phyloP scores from a whole-genome alignment of 805 yeast species.

The Nadsonia fulvescens region DNA sequence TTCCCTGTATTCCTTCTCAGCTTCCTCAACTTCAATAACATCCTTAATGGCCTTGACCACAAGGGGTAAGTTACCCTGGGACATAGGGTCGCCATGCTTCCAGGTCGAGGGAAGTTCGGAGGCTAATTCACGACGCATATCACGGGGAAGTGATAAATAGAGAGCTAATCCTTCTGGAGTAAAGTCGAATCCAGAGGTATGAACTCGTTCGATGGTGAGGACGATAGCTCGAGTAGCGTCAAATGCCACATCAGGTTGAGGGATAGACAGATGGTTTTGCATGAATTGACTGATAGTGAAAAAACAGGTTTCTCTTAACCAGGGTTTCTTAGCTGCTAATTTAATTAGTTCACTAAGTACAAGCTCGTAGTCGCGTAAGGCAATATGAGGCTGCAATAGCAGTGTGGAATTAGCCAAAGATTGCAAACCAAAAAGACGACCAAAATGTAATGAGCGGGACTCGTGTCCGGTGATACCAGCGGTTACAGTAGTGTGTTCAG shows the following conservation, averaged over 20 bases:
- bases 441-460: slow-evolving; percentile 36
- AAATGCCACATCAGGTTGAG: slow-evolving; percentile 1
- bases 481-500: slow-evolving; percentile 18
- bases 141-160: too few relatives aligned
- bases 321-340: slow-evolving; percentile 47
- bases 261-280: slow-evolving; percentile 1
- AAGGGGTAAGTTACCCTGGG: slow-evolving; percentile 11
- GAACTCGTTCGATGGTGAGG: slow-evolving; percentile 25
- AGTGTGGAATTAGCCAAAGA: slow-evolving; percentile 42
- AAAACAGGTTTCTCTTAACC: slow-evolving; percentile 74
- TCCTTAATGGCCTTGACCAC: slow-evolving; percentile 10
- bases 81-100: slow-evolving; percentile 14
- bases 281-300: slow-evolving; percentile 42
- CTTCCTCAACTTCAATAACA: slow-evolving; percentile 2
- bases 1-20: slow-evolving; percentile 4
- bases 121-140: slow-evolving; percentile 54
- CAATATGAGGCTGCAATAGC: slow-evolving; percentile 15
- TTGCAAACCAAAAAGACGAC: slow-evolving; percentile 71
- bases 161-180: slow-evolving; percentile 72
- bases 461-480: slow-evolving; percentile 5
- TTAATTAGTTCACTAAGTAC: slow-evolving; percentile 33
- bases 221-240: slow-evolving; percentile 8
- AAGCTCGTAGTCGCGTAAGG: slow-evolving; percentile 19
- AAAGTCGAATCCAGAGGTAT: slow-evolving; percentile 35
- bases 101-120: slow-evolving; percentile 23